A percentile compares a stretch with the other conserved stretches of the same genome.
phyloP scores from a whole-genome alignment of 768 basidiomycete species.

The Chalciporus piperatus region DNA sequence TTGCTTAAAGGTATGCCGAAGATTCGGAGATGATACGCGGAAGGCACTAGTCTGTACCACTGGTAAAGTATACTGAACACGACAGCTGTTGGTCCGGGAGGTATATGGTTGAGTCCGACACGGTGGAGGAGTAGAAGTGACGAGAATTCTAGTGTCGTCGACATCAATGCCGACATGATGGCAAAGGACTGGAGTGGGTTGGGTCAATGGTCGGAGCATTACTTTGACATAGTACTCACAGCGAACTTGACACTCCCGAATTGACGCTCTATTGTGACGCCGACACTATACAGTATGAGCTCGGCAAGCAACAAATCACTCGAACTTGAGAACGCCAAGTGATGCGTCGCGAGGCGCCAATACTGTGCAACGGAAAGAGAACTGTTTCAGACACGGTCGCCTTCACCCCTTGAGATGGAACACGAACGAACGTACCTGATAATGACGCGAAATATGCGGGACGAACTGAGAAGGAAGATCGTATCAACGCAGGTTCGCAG shows the following conservation, averaged over 20 bases:
- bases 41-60: constrained; percentile 73
- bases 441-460: constrained; percentile 86
- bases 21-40: constrained; percentile 71
- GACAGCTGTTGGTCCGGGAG: constrained; percentile 72
- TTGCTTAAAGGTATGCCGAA: constrained; percentile 73
- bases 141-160: constrained; percentile 66
- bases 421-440: constrained; percentile 56
- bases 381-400: constrained; percentile 33
- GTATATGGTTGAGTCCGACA: constrained; percentile 68
- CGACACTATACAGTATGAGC: constrained; percentile 68
- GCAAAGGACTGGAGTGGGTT: constrained; percentile 63
- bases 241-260: constrained; percentile 89
- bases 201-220: constrained; percentile 1
- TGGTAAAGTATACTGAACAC: constrained; percentile 84
- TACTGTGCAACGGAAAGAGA: constrained; percentile 50
- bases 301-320: constrained; percentile 80
- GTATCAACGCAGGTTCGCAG: constrained; percentile 1
- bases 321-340: constrained; percentile 77
- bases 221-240: constrained; percentile 42
- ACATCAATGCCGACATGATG: constrained; percentile 62
- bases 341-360: constrained; percentile 77
- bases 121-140: constrained; percentile 63
- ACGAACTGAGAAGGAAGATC: constrained; percentile 52
- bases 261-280: constrained; percentile 72
- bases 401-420: constrained; percentile 8